phyloP scores from a whole-genome alignment of 495 filamentous ascomycete species.

The Aspergillus ellipticus region DNA sequence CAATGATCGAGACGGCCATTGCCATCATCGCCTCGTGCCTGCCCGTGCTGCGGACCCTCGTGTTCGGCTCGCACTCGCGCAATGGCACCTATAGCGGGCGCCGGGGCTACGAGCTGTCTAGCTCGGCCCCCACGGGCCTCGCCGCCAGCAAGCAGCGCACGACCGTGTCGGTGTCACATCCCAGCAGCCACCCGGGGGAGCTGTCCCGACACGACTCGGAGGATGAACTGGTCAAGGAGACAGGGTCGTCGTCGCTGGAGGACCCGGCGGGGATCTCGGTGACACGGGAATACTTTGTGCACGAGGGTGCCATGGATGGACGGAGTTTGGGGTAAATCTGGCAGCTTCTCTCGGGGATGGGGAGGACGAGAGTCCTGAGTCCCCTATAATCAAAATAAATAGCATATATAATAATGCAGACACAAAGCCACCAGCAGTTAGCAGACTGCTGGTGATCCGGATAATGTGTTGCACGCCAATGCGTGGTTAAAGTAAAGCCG shows the following conservation, averaged over 20 bases:
- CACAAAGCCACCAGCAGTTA: too few species aligned
- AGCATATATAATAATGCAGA: too few species aligned
- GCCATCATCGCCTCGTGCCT: conserved; percentile 27
- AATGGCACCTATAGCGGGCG: conserved; percentile 19
- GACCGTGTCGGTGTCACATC: conserved; percentile 4
- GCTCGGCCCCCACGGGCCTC: background rate
- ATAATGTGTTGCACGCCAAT: too few species aligned
- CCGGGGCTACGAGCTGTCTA: conserved; percentile 17
- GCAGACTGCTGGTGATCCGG: too few species aligned
- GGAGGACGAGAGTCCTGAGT: too few species aligned
- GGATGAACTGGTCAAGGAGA: conserved; percentile 6
- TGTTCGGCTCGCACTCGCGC: conserved; percentile 24
- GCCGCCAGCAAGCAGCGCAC: background rate
- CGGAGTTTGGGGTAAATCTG: background rate
- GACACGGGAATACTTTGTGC: conserved; percentile 9
- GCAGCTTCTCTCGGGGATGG: too few species aligned
- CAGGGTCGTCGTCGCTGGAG: background rate
- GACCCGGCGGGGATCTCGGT: conserved; percentile 5
- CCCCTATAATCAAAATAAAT: too few species aligned
- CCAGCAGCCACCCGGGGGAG: background rate
- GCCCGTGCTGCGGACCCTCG: conserved; percentile 23
- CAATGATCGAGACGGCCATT: conserved; percentile 26
- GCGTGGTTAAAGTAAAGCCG: too few species aligned
- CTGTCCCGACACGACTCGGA: conserved; percentile 7
- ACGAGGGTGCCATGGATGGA: conserved; percentile 1